Evolutionary conservation across 371 early-diverging fungal species (phyloP), one percentile per base, ranked within the genome.

Genomic region (Apophysomyces ossiformis): DNA sequence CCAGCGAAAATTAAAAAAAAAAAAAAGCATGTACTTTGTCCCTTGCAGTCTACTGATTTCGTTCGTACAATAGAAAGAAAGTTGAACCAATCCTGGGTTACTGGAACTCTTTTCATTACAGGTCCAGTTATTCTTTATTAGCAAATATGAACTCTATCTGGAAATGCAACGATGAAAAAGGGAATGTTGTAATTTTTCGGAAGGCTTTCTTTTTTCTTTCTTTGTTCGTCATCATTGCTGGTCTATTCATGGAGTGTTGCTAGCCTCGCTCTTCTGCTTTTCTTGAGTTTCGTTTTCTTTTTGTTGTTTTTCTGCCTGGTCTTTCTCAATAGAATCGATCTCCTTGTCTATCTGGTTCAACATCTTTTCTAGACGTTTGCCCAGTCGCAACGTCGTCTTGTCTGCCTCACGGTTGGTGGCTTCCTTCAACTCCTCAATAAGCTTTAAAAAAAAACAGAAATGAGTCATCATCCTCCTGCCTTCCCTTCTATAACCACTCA

Each of bases 271-370:
- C 32, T 39, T 35, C 21, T 11, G 45, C 6, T 63, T 6, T 16
- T 46, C 35, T 56, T 37, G 11, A 7, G 50, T 46, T 37, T 26
- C 13, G 37, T 62, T 43, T 36, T 47, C 61, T 61, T 54, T 58
- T 44, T 54, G 8, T 43, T 54, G 59, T 66, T 58, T 15, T 67
- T 37, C 61, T 68, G 67, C 38, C 21, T 50, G 54, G 9, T 60
- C 64, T 26, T 76, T 74, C 58, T 89, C 90, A 58, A 85, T 73
- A 9, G 83, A 75, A 68, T 87, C 80, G 50, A 89, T 64, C 71
- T 94, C 93, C 60, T 82, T 79, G 68, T 92, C 92, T 54, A 94
- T 86, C 68, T 85, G 84, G 63, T 72, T 75, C 61, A 89, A 74
- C 87, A 89, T 86, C 78, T 88, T 88, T 59, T 89, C 89, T 5